phyloP scores from a whole-genome alignment of 2,329 filamentous ascomycete genomes.

The Colletotrichum echinochloae region DNA sequence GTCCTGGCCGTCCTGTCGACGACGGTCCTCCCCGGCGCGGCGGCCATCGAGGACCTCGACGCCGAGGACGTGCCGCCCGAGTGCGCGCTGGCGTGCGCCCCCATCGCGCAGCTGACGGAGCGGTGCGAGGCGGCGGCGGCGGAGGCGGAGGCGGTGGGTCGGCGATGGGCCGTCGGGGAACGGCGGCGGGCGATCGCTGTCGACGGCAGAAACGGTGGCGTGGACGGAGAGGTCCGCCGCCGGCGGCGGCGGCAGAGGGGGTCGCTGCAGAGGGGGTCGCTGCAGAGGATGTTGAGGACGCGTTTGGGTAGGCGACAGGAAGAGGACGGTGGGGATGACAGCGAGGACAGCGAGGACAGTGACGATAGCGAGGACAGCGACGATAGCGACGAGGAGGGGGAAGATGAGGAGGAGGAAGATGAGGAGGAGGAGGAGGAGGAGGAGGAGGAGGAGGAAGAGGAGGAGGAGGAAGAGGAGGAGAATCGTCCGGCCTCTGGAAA shows the following conservation, averaged over 20 bases:
- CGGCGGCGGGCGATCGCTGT: background rate
- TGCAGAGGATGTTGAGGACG: background rate
- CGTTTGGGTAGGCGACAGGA: background rate
- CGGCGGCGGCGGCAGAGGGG: too few relatives aligned
- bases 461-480: background rate
- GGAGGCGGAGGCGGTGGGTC: slow-evolving; percentile 1
- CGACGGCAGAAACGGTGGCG: too few relatives aligned
- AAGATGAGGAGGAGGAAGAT: too few relatives aligned
- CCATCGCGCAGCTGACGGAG: slow-evolving; percentile 28
- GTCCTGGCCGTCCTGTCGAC: slow-evolving; percentile 15
- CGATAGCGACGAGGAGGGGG: background rate
- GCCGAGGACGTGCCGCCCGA: slow-evolving; percentile 33
- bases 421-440: background rate
- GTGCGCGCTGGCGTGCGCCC: slow-evolving; percentile 18
- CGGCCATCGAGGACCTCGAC: slow-evolving; percentile 29
- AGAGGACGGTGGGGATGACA: background rate
- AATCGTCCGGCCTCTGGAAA: background rate
- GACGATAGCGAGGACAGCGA: background rate
- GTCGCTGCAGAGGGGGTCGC: background rate
- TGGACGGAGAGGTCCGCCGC: too few relatives aligned
- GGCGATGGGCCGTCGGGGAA: background rate
- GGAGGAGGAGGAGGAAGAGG: background rate
- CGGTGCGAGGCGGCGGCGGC: slow-evolving; percentile 26
- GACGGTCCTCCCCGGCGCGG: background rate
- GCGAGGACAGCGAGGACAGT: background rate